A percentile compares a stretch with the other conserved stretches of the same genome.
Conservation (phyloP, 2,329 filamentous ascomycete species). For the Botrytis pseudocinerea region DNA sequence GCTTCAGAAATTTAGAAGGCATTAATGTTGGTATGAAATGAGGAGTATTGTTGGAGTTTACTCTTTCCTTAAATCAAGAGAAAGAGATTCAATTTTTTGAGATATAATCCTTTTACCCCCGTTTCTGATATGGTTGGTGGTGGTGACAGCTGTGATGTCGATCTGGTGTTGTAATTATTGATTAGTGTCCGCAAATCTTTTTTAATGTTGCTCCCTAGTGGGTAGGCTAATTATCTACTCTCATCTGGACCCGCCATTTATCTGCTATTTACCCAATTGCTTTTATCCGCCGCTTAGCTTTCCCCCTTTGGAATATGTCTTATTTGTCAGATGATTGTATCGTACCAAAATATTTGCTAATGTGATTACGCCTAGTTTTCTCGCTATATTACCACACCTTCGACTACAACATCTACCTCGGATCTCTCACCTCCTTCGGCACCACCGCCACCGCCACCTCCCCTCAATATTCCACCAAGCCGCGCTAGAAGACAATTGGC, state of each 20-base stretch:
- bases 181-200: constrained; percentile 23
- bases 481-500: constrained; percentile 87
- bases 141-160: constrained; percentile 22
- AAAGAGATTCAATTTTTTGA: constrained; percentile 24
- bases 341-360: constrained; percentile 30
- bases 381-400: constrained; percentile 41
- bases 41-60: constrained; percentile 21
- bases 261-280: constrained; percentile 16
- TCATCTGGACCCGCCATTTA: constrained; percentile 19
- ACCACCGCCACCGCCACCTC: constrained; percentile 69
- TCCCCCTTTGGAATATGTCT: neutral
- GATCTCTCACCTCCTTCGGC: constrained; percentile 57
- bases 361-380: constrained; percentile 37
- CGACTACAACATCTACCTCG: constrained; percentile 35
- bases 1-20: constrained; percentile 22
- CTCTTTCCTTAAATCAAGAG: constrained; percentile 18
- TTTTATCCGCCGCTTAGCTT: constrained; percentile 17
- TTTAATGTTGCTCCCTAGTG: constrained; percentile 26
- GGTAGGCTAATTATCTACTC: constrained; percentile 11
- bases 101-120: neutral
- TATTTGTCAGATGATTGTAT: neutral
- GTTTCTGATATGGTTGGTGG: constrained; percentile 13
- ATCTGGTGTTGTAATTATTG: constrained; percentile 21
- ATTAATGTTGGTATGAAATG: constrained; percentile 22
- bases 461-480: constrained; percentile 82